Conservation (phyloP, 2,329 filamentous ascomycete species). For the Teratosphaeria zuluensis region DNA sequence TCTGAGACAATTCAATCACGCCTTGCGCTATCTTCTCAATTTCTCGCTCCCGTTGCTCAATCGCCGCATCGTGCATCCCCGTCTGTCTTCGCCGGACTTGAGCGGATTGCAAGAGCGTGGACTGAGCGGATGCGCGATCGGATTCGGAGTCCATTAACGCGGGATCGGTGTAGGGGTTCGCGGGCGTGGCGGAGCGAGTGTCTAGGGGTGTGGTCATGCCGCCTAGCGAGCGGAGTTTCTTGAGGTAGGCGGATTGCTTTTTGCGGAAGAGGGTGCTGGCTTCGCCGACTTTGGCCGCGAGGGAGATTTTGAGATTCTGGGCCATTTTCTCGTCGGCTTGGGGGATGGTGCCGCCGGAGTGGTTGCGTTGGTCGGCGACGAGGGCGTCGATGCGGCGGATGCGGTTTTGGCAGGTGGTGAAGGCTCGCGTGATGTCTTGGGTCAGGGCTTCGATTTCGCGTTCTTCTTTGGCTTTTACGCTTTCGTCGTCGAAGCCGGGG, state of each 20-base stretch:
- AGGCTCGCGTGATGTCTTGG: slow-evolving; percentile 77
- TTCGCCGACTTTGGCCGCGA: slow-evolving; percentile 82
- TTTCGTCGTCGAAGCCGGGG: slow-evolving; percentile 92
- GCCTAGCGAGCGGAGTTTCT: slow-evolving; percentile 41
- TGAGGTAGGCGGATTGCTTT: slow-evolving; percentile 93
- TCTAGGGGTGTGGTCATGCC: slow-evolving; percentile 42
- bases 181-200: slow-evolving; percentile 36
- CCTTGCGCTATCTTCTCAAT: slow-evolving; percentile 97
- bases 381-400: slow-evolving; percentile 83
- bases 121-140: slow-evolving; percentile 85
- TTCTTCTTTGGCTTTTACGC: slow-evolving; percentile 78
- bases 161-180: slow-evolving; percentile 68
- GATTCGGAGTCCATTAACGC: slow-evolving; percentile 88
- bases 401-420: slow-evolving; percentile 80
- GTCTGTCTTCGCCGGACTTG: slow-evolving; percentile 52
- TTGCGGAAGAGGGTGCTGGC: slow-evolving; percentile 87
- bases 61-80: slow-evolving; percentile 64
- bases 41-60: slow-evolving; percentile 85
- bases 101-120: slow-evolving; percentile 68
- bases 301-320: slow-evolving; percentile 84
- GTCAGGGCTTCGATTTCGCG: slow-evolving; percentile 82
- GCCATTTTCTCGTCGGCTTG: slow-evolving; percentile 91
- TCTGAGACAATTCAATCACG: slow-evolving; percentile 92
- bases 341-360: slow-evolving; percentile 53
- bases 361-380: slow-evolving; percentile 68